A percentile compares a stretch with the other conserved stretches of the same genome.
phyloP scores from a whole-genome alignment of 2,329 filamentous ascomycete species.

The Fusarium pseudocircinatum region DNA sequence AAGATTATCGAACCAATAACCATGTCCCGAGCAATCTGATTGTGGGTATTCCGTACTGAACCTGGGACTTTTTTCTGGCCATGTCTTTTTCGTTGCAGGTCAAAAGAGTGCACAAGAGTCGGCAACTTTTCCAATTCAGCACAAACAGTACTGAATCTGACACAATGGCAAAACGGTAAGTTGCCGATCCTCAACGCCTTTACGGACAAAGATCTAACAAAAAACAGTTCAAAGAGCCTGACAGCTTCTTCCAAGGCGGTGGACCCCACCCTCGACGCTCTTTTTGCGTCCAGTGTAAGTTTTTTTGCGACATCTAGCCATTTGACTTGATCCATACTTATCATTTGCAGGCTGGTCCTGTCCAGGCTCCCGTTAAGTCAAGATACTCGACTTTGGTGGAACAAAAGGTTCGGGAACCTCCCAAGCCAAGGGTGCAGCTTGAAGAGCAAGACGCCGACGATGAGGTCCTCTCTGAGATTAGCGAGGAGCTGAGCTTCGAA shows the following conservation, averaged over 20 bases:
- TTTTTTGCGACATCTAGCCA: constrained; percentile 11
- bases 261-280: constrained; percentile 74
- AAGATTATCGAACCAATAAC: constrained; percentile 7
- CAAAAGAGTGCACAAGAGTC: constrained; percentile 21
- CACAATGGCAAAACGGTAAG: constrained; percentile 43
- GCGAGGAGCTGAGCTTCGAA: constrained; percentile 48
- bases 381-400: constrained; percentile 55
- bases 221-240: constrained; percentile 52
- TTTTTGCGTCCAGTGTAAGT: constrained; percentile 79
- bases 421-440: constrained; percentile 39
- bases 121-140: constrained; percentile 10
- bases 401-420: constrained; percentile 47
- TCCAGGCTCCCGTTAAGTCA: constrained; percentile 56
- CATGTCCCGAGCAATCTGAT: constrained; percentile 8
- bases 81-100: constrained; percentile 37
- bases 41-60: constrained; percentile 26
- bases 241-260: constrained; percentile 63
- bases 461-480: constrained; percentile 48
- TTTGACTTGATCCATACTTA: constrained; percentile 22
- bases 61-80: constrained; percentile 40
- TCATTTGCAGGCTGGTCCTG: constrained; percentile 59
- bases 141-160: neutral
- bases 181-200: neutral
- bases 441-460: constrained; percentile 49
- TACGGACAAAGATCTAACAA: constrained; percentile 27